Conservation (phyloP, 73 alveolate species). For the Paramecium tetraurelia region DNA sequence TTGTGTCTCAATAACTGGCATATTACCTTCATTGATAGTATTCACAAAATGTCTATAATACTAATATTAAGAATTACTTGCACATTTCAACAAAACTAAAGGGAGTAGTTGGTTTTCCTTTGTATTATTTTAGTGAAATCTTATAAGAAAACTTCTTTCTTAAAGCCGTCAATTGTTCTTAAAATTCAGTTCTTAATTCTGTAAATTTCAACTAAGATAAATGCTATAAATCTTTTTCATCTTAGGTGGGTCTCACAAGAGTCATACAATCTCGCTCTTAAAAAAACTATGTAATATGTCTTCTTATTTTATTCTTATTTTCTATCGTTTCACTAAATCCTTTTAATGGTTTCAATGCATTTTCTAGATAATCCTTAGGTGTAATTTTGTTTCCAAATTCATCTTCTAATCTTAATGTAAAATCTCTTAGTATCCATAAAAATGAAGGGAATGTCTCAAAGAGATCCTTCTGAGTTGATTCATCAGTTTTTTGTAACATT, state of each 20-base stretch:
- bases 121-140: background rate
- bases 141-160: conserved; percentile 2
- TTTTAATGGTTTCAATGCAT: conserved; percentile 76
- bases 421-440: conserved; percentile 81
- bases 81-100: conserved; percentile 44
- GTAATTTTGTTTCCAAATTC: conserved; percentile 81
- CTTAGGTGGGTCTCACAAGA: conserved; percentile 90
- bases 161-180: background rate
- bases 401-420: conserved; percentile 80
- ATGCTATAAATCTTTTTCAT: conserved; percentile 86
- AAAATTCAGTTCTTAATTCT: conserved; percentile 19
- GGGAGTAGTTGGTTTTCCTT: conserved; percentile 28
- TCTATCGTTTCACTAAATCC: conserved; percentile 84
- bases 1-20: conserved; percentile 37
- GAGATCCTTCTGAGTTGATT: conserved; percentile 55
- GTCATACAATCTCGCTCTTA: conserved; percentile 94
- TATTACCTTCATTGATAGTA: conserved; percentile 23
- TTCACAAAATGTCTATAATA: background rate
- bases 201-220: background rate
- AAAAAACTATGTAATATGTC: conserved; percentile 89
- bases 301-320: conserved; percentile 88
- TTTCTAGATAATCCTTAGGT: conserved; percentile 89
- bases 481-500: conserved; percentile 79
- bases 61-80: background rate
- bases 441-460: conserved; percentile 63